phyloP scores from a whole-genome alignment of 192 early-diverging fungal species.

The Endogone sp. region DNA sequence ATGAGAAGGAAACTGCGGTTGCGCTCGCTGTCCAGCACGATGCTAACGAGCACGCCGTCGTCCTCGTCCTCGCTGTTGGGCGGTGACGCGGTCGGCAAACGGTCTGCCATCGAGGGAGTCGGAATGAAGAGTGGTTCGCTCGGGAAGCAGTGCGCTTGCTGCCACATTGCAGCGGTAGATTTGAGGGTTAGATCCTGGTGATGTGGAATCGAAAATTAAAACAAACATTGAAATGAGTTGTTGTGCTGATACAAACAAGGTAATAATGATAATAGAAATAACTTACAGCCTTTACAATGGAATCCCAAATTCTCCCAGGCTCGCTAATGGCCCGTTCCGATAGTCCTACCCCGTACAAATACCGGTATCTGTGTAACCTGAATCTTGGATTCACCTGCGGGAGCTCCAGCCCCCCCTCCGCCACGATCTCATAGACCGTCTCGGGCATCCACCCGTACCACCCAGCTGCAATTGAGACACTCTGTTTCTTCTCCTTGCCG shows the following conservation, averaged over 20 bases:
- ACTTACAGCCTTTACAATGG: slow-evolving; percentile 42
- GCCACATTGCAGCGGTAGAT: slow-evolving; percentile 30
- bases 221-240: background rate
- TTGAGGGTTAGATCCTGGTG: slow-evolving; percentile 33
- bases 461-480: background rate
- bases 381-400: slow-evolving; percentile 36
- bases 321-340: slow-evolving; percentile 11
- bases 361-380: slow-evolving; percentile 16
- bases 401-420: slow-evolving; percentile 24
- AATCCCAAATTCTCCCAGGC: slow-evolving; percentile 36
- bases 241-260: too few species aligned
- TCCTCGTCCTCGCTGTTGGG: slow-evolving; percentile 54
- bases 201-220: background rate
- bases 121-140: slow-evolving; percentile 78
- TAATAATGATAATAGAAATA: too few species aligned
- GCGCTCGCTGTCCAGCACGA: slow-evolving; percentile 67
- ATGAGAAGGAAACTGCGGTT: slow-evolving; percentile 67
- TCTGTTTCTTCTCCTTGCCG: background rate
- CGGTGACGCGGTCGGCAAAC: slow-evolving; percentile 10
- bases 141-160: slow-evolving; percentile 67
- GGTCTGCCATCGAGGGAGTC: background rate
- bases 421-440: slow-evolving; percentile 12
- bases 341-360: slow-evolving; percentile 36
- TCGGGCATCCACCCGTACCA: slow-evolving; percentile 24
- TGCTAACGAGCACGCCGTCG: slow-evolving; percentile 68